Conservation (phyloP, 2,329 filamentous ascomycete genomes). For the Colletotrichum karsti region DNA sequence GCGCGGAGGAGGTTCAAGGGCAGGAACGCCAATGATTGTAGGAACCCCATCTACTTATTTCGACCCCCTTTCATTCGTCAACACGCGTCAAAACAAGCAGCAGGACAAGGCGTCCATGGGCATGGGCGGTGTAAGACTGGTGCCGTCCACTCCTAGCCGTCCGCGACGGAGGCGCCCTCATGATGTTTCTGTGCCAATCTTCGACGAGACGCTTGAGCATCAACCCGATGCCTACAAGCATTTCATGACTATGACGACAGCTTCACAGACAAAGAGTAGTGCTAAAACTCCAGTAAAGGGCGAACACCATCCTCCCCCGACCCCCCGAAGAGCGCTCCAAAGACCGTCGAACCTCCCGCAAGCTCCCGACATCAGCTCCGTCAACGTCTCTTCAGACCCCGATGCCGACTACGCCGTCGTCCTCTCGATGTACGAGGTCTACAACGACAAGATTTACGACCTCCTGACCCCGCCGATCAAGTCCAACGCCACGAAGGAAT, state of each 20-base stretch:
- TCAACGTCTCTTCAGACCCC: slow-evolving; percentile 72
- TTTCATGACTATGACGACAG: slow-evolving; percentile 40
- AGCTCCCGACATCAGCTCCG: slow-evolving; percentile 76
- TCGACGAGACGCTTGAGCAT: neutral
- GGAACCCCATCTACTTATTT: slow-evolving; percentile 44
- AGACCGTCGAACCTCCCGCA: slow-evolving; percentile 77
- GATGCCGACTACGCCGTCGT: slow-evolving; percentile 86
- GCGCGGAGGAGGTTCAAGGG: slow-evolving; percentile 69
- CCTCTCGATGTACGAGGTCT: slow-evolving; percentile 98
- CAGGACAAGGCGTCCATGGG: slow-evolving; percentile 40
- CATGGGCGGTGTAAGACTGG: slow-evolving; percentile 55
- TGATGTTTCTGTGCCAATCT: neutral
- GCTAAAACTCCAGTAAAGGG: slow-evolving; percentile 60
- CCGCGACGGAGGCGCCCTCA: neutral
- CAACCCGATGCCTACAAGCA: slow-evolving; percentile 24
- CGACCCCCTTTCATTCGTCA: slow-evolving; percentile 22
- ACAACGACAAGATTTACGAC: slow-evolving; percentile 98
- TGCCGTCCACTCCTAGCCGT: slow-evolving; percentile 35
- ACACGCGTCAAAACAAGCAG: slow-evolving; percentile 28
- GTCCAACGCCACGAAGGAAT: slow-evolving; percentile 71
- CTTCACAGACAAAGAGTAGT: slow-evolving; percentile 47
- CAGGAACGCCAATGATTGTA: slow-evolving; percentile 76
- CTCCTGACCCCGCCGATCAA: slow-evolving; percentile 75
- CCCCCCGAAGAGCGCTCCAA: slow-evolving; percentile 70
- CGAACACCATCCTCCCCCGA: slow-evolving; percentile 61